Conservation (phyloP, 176 grass and related monocot genomes). For the Elaeis guineensis region DNA sequence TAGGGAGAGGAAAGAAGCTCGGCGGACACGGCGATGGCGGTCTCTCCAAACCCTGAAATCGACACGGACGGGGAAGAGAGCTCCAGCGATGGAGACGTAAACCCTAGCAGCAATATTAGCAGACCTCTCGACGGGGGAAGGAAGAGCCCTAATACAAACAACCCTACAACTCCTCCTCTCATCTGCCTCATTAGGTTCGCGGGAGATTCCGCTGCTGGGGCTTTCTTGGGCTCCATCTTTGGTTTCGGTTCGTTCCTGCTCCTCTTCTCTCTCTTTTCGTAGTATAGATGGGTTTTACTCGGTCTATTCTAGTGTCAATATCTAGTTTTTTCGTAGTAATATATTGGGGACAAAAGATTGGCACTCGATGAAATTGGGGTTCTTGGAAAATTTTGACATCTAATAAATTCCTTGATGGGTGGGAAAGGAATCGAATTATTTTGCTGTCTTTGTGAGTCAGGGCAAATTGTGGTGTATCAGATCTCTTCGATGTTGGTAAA, state of each 20-base stretch:
- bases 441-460: too few relatives aligned
- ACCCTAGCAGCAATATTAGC: not conserved
- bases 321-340: too few relatives aligned
- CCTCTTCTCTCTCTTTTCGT: not conserved
- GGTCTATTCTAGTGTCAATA: too few relatives aligned
- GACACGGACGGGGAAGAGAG: conserved; percentile 41
- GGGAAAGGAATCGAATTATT: too few relatives aligned
- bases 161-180: not conserved
- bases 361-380: too few relatives aligned
- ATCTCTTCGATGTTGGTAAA: too few relatives aligned
- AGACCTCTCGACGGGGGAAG: too few relatives aligned
- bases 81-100: not conserved
- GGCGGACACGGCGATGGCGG: conserved; percentile 24
- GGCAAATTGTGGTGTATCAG: too few relatives aligned
- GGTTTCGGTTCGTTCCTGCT: conserved; percentile 5
- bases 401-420: too few relatives aligned
- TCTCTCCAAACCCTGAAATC: conserved; percentile 36
- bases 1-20: not conserved
- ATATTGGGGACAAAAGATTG: too few relatives aligned
- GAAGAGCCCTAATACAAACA: not conserved
- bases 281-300: too few relatives aligned
- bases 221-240: conserved; percentile 13
- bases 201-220: conserved; percentile 11
- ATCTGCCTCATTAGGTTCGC: conserved; percentile 5
- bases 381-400: too few relatives aligned